A percentile compares a stretch with the other conserved stretches of the same genome.
These are phyloP conservation scores for Verticillium isaacii DNA, from an alignment of 2,329 filamentous ascomycete genomes.

Conservation along the genomic window DNA sequence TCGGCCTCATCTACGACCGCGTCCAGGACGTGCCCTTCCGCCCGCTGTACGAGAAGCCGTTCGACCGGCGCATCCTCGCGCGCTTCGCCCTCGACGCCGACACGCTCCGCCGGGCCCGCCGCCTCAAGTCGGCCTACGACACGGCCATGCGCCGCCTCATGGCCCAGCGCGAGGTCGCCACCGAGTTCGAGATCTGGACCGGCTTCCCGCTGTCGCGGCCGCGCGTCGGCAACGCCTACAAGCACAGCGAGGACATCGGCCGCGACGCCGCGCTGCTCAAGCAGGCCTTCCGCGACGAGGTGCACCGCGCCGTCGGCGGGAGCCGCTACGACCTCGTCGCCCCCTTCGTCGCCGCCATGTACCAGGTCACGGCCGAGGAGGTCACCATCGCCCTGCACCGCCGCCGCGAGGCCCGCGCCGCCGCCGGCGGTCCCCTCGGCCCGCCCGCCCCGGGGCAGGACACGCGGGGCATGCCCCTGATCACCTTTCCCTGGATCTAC, in stretches of 20 bases:
- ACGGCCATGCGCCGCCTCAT: conserved; percentile 71
- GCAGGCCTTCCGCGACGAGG: conserved; percentile 62
- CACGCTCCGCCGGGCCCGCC: conserved; percentile 52
- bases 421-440: neutral
- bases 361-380: conserved; percentile 72
- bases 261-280: conserved; percentile 62
- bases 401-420: conserved; percentile 8
- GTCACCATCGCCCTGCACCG: conserved; percentile 50
- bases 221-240: conserved; percentile 71
- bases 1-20: conserved; percentile 80
- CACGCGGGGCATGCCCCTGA: conserved; percentile 64
- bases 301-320: conserved; percentile 60
- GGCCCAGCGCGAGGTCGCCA: conserved; percentile 75
- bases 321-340: conserved; percentile 57
- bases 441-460: conserved; percentile 6
- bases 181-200: conserved; percentile 90
- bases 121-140: conserved; percentile 76
- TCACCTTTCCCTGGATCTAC: conserved; percentile 94
- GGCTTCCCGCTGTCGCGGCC: conserved; percentile 77
- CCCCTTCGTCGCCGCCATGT: conserved; percentile 82
- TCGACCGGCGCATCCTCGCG: conserved; percentile 70
- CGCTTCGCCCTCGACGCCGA: conserved; percentile 49
- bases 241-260: conserved; percentile 79
- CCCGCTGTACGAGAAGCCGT: conserved; percentile 66
- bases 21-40: conserved; percentile 64